Conservation (phyloP, 2,329 filamentous ascomycete species). For the Aspergillus sp. region DNA sequence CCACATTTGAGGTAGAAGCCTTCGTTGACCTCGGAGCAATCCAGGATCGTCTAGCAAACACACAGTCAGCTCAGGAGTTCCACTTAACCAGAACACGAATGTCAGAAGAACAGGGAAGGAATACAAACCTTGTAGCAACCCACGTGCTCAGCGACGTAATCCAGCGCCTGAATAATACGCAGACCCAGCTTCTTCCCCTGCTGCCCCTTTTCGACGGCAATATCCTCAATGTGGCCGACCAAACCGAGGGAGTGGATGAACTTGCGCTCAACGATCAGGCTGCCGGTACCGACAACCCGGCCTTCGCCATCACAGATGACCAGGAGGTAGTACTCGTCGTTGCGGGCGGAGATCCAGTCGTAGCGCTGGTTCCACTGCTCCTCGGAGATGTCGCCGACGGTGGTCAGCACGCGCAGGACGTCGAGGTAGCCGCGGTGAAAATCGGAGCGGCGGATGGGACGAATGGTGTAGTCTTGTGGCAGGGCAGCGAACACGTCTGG, state of each 20-base stretch:
- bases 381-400: constrained; percentile 80
- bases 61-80: constrained; percentile 11
- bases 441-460: constrained; percentile 75
- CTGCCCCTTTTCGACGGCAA: constrained; percentile 90
- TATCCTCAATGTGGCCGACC: constrained; percentile 97
- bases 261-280: constrained; percentile 89
- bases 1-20: constrained; percentile 99
- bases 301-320: constrained; percentile 73
- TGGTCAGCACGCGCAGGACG: constrained; percentile 86
- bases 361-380: constrained; percentile 76
- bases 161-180: constrained; percentile 88
- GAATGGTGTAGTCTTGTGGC: constrained; percentile 78
- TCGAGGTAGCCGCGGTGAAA: constrained; percentile 83
- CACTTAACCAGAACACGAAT: constrained; percentile 1
- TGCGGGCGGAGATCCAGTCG: constrained; percentile 73
- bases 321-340: constrained; percentile 80
- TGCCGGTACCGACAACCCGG: constrained; percentile 84
- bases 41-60: constrained; percentile 71
- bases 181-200: constrained; percentile 96
- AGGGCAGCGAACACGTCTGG: constrained; percentile 69
- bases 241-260: constrained; percentile 48
- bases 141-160: constrained; percentile 80
- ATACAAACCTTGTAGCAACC: constrained; percentile 79
- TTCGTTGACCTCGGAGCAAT: constrained; percentile 94
- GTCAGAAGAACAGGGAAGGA: neutral